Percentiles rank a stretch among this genome's conserved stretches.
phyloP scores from a whole-genome alignment of 2,329 filamentous ascomycete species.

The Penicillium polonicum region DNA sequence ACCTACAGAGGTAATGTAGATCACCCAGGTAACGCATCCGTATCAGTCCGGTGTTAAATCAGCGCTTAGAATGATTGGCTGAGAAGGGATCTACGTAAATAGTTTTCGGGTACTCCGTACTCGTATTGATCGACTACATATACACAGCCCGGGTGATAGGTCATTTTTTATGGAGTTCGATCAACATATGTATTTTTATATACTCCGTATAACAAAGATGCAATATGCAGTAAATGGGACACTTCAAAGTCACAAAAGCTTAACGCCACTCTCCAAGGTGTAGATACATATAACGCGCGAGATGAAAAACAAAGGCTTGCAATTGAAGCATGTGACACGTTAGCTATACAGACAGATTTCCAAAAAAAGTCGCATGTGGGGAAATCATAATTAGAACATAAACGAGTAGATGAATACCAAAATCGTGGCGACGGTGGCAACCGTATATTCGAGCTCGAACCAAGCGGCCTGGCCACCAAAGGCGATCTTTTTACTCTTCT shows the following conservation, averaged over 20 bases:
- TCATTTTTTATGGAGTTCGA: background rate
- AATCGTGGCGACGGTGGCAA: conserved; percentile 52
- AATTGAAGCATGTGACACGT: conserved; percentile 8
- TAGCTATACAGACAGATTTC: conserved; percentile 2
- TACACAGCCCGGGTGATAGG: background rate
- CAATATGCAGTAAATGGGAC: background rate
- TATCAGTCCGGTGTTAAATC: background rate
- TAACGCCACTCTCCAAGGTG: background rate
- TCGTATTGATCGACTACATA: no score
- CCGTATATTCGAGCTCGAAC: conserved; percentile 57
- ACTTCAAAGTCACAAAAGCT: background rate
- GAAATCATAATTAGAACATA: conserved; percentile 24
- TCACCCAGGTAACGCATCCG: background rate
- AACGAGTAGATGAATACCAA: conserved; percentile 50
- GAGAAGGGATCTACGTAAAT: background rate
- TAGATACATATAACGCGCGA: background rate
- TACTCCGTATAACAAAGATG: background rate
- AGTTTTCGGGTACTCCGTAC: no score
- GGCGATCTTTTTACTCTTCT: conserved; percentile 54
- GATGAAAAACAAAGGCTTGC: background rate
- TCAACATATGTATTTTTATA: background rate
- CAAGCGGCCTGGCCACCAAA: conserved; percentile 55
- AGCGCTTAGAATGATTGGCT: background rate
- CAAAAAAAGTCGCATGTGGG: background rate
- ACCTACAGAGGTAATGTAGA: background rate